Evolutionary conservation across 2,329 filamentous ascomycete genomes (phyloP).

Genomic region (Colletotrichum plurivorum): DNA sequence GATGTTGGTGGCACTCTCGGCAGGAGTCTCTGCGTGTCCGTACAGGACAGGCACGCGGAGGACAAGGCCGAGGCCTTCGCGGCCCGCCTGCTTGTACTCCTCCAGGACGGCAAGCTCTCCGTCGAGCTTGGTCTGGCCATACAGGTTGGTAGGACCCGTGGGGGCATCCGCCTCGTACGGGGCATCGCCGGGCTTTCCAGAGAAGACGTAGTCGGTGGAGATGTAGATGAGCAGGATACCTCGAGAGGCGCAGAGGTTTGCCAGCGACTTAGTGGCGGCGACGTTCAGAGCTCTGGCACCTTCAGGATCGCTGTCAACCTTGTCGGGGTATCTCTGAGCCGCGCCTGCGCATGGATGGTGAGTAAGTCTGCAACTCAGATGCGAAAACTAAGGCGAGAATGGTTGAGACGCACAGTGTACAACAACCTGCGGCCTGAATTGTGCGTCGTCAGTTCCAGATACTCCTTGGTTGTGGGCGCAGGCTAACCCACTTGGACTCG

Average conservation of each 20-base stretch:
- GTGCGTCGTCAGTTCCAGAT: conserved; percentile 18
- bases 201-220: conserved; percentile 87
- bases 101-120: conserved; percentile 77
- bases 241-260: conserved; percentile 73
- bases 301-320: conserved; percentile 84
- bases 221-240: conserved; percentile 80
- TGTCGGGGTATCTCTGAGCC: conserved; percentile 89
- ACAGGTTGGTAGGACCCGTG: conserved; percentile 83
- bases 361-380: conserved; percentile 9
- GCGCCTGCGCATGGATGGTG: conserved; percentile 69
- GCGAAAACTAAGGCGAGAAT: background rate
- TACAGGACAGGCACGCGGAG: conserved; percentile 89
- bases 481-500: conserved; percentile 64
- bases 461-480: background rate
- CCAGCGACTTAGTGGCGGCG: conserved; percentile 76
- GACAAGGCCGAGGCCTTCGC: conserved; percentile 73
- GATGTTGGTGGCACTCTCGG: conserved; percentile 87
- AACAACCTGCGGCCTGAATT: conserved; percentile 77
- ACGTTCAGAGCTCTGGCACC: conserved; percentile 83
- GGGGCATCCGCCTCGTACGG: conserved; percentile 79
- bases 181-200: conserved; percentile 82
- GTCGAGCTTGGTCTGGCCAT: conserved; percentile 73
- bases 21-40: conserved; percentile 77
- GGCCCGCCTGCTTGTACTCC: conserved; percentile 64
- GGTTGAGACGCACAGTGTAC: conserved; percentile 77